Percentiles rank a stretch among this genome's conserved stretches.
These are phyloP conservation scores for Ceratobasidium sp. DNA, from an alignment of 1,284 basidiomycete species.

Conservation along the genomic window DNA sequence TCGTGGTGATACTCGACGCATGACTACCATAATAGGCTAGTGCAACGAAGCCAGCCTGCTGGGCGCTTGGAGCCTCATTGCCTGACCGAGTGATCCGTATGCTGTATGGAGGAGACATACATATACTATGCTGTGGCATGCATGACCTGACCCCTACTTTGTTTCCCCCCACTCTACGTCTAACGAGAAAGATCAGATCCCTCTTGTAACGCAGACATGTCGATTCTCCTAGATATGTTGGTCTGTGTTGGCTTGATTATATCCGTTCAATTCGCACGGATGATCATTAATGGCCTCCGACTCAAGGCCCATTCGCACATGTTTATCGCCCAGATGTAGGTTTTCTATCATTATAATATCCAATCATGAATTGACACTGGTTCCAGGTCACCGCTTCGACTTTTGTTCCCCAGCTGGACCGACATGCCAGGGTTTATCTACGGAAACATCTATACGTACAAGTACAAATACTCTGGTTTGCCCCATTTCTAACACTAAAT, in stretches of 20 bases:
- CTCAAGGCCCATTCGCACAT: slow-evolving; percentile 7
- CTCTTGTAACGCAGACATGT: not conserved
- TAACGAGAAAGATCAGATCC: not conserved
- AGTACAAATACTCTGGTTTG: slow-evolving; percentile 10
- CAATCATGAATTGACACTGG: not conserved
- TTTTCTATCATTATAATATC: too few relatives aligned
- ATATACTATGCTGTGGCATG: too few relatives aligned
- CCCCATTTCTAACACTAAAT: too few relatives aligned
- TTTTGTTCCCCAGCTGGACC: slow-evolving; percentile 2
- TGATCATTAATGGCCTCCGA: not conserved
- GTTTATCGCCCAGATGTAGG: slow-evolving; percentile 1
- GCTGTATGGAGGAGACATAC: too few relatives aligned
- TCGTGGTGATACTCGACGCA: too few relatives aligned
- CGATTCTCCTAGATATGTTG: not conserved
- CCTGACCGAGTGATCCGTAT: too few relatives aligned
- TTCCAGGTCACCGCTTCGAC: not conserved
- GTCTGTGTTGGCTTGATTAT: not conserved
- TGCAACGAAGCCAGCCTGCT: too few relatives aligned
- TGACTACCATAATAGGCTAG: too few relatives aligned
- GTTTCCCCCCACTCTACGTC: not conserved
- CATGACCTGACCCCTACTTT: too few relatives aligned
- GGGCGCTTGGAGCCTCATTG: too few relatives aligned
- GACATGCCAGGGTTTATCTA: slow-evolving; percentile 12
- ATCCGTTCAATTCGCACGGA: not conserved
- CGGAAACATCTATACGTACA: slow-evolving; percentile 15